Base-by-base conservation (phyloP, 1,139 yeast genomes). In the Candida tropicalis region DNA sequence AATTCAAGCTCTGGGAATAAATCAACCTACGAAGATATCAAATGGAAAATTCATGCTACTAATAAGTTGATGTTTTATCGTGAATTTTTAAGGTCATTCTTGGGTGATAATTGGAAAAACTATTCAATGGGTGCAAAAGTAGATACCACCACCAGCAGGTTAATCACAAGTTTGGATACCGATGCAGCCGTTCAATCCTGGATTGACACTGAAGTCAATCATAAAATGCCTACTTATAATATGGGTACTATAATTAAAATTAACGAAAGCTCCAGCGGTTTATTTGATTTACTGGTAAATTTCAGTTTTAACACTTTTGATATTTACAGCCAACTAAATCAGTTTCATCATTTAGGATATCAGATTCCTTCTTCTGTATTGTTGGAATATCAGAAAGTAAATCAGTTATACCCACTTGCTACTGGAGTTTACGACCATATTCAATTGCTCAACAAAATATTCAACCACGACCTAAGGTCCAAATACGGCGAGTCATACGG, bases 51-150 rank as follows among this genome's bases (percentile, higher is more conserved):
- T 4, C 55, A 65, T 31, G 39, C 65, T 5, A 45, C 45, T 5
- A 51, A 53, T 12, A 66, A 62, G 43, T 39, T 61, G 11, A 40
- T 50, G 16, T 63, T 56, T 42, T 68, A 64, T 44, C 41, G 53
- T 15, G 35, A 26, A 0, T 53, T 50, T 29, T 49, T 69, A 10
- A 46, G 51, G 5, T 46, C 39, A n/a, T 44, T 71, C 2, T 69
- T 91, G 9, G 96, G 97, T 0, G 57, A 68, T 11, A 85, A 83
- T 24, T 91, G 97, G 97, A 70, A 67, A 39, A 73, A 79, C 35
- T 87, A 84, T 53, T 81, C 91, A 0, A 83, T 84, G 39, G 97
- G 97, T 0, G 77, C 73, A 42, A 79, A 76, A 49, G 75, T 91
- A 1, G 69, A 74, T 12, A 60, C 70, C 1, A 87, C 81, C 46